Evolutionary conservation across 306 rosid genomes (phyloP), one percentile per base, ranked within the genome.

Genomic region (Quercus alba): DNA sequence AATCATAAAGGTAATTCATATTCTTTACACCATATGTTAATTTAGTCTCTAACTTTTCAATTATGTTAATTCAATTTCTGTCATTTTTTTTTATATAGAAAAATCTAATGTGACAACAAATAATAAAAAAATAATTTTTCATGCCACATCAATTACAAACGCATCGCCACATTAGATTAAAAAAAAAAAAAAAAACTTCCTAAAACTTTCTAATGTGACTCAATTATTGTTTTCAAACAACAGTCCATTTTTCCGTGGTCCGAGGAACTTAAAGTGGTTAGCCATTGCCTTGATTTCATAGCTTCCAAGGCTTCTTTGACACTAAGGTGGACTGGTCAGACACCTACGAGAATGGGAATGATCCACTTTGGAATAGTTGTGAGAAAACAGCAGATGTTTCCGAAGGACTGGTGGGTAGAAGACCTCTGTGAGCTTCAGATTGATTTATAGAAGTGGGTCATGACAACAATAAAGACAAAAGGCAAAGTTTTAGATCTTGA

Each of bases 361-460:
- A 91, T 83, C 75, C 88, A 44, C 91, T 67, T 20, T 91, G 93
- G 91, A 92, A 89, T 58, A 93, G 93, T 46, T 6, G 87, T 87
- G 77, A 88, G 89, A 86, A 92, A 91, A 77, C 91, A 77, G 7
- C 91, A 86, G 64, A 69, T 81, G 79, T 97, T 95, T 82, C 99
- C 99, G 1, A 86, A 82, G 70, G 99, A 95, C 81, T 93, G 99
- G 99, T 95, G 98, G 97, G 96, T 93, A 64, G 99, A 94, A 82
- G 99, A 94, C 61, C 92, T 93, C 23, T 94, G 91, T 6, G 97
- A 90, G 54, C 97, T 94, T 81, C 97, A 85, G 75, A 92, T 91
- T 23, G 99, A 91, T 86, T 86, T 89, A 67, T 94, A 86, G 86
- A 88, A 93, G 74, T 72, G 92, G 21, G 86, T 89, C 79, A 83